These are phyloP conservation scores for Colletotrichum costaricense DNA, from an alignment of 2,329 filamentous ascomycete species.

Conservation along the genomic window DNA sequence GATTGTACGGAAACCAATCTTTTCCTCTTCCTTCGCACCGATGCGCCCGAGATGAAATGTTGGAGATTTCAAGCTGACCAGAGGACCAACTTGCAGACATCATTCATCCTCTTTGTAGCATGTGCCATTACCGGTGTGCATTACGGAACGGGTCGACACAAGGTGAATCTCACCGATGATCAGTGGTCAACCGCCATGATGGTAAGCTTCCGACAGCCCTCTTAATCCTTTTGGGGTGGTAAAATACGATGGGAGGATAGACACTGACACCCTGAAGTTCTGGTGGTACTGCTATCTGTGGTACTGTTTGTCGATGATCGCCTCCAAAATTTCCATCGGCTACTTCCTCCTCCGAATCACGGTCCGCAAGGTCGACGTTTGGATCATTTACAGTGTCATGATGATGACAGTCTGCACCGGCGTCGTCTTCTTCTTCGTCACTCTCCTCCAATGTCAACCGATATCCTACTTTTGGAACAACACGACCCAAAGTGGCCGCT, in stretches of 20 bases:
- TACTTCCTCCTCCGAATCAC: conserved; percentile 42
- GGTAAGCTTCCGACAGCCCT: conserved; percentile 40
- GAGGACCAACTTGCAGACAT: conserved; percentile 39
- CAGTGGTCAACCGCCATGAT: conserved; percentile 48
- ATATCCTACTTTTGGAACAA: conserved; percentile 45
- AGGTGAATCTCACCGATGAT: conserved; percentile 41
- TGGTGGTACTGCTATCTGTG: conserved; percentile 55
- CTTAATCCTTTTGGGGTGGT: conserved; percentile 36
- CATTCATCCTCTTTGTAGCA: conserved; percentile 48
- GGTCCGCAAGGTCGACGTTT: conserved; percentile 36
- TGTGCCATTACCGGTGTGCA: conserved; percentile 49
- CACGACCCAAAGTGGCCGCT: conserved; percentile 36
- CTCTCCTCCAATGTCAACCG: conserved; percentile 44
- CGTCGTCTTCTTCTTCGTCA: conserved; percentile 45
- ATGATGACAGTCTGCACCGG: conserved; percentile 42
- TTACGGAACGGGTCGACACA: conserved; percentile 55
- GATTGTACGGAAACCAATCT: conserved; percentile 40
- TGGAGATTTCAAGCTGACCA: conserved; percentile 11
- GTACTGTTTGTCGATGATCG: conserved; percentile 51
- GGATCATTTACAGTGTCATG: conserved; percentile 45
- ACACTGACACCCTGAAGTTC: conserved; percentile 37
- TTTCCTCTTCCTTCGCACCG: no score
- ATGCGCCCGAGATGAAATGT: not conserved
- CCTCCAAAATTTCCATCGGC: conserved; percentile 44
- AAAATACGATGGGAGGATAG: not conserved